Evolutionary conservation across 768 basidiomycete genomes (phyloP), one percentile per base, ranked within the genome.

Genomic region (Lanmaoa pseudosensibilis): DNA sequence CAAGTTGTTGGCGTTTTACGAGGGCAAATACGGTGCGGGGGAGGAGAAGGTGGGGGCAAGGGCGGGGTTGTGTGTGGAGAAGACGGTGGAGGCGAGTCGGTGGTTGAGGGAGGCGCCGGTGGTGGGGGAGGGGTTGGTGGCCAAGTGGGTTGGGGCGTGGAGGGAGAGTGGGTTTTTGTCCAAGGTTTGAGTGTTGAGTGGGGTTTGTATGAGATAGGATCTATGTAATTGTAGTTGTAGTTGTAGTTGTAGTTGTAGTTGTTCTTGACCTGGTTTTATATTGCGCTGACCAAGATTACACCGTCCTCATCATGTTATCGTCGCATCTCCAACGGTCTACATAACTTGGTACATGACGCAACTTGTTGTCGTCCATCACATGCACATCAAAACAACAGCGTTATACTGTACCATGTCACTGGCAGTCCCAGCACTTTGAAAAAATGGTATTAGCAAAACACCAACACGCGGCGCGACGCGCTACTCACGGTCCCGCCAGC

Each of bases 401-500:
- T 78, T 36, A 75, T 27, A 12, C 62, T 59, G 52, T 72, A 76
- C 30, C 70, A n/a, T n/a, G n/a, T n/a, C n/a, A n/a, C 75, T 10
- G 56, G 72, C 34, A 76, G 48, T 13, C 78, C 79, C 18, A 78
- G 58, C 21, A 75, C 78, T 80, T 46, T 11, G 38, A 54, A 49
- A n/a, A 38, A 39, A 12, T 3, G 8, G 41, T 16, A 13, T 57
- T 16, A 67, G 57, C 15, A 46, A 44, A n/a, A 18, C 33, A 11
- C n/a, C 18, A 16, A 21, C 12, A 32, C 23, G 0, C 2, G 6
- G 30, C 15, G 6, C 8, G n/a, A 30, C 9, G 52, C 27, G 13
- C 32, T 4, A 84, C 91, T 68, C 67, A 95, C 94, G 39, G 56
- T 87, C 96, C 96, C 3, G 87, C 85, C 34, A 92, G 57, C 75